A percentile compares a stretch with the other conserved stretches of the same genome.
These are phyloP conservation scores for Aspergillus quadrilineatus DNA, from an alignment of 2,329 filamentous ascomycete genomes.

Conservation along the genomic window DNA sequence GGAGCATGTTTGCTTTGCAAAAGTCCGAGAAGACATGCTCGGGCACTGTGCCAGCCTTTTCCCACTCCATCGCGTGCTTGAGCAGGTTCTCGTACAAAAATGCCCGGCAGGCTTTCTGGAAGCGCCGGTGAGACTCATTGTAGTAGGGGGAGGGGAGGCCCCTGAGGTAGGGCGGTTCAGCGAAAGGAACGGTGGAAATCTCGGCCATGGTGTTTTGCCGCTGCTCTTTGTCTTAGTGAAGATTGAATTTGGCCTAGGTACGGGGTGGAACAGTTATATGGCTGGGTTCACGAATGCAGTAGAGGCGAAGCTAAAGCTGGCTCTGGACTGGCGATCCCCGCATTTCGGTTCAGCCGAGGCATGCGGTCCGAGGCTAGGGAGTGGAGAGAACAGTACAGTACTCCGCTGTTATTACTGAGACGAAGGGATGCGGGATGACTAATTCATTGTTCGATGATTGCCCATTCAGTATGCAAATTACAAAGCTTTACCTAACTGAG, in stretches of 20 bases:
- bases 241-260: neutral
- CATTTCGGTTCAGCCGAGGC: neutral
- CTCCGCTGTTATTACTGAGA: too few species aligned
- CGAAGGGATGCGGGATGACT: neutral
- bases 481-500: too few species aligned
- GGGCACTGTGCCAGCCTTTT: conserved; percentile 63
- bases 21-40: conserved; percentile 65
- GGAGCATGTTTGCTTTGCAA: conserved; percentile 64
- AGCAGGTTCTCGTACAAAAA: conserved; percentile 66
- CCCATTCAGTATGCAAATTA: too few species aligned
- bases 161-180: conserved; percentile 69
- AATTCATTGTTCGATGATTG: neutral
- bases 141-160: conserved; percentile 72
- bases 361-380: neutral
- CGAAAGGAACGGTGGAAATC: conserved; percentile 58
- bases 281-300: neutral
- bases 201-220: neutral
- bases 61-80: conserved; percentile 67
- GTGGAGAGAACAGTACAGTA: too few species aligned
- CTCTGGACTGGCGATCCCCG: neutral
- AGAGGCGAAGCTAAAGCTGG: neutral
- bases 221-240: neutral
- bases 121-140: conserved; percentile 62
- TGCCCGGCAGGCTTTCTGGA: conserved; percentile 66
- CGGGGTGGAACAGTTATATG: neutral